Percentiles rank a stretch among this genome's conserved stretches.
These are phyloP conservation scores for Leptodermis oblonga DNA, from an alignment of 257 asterid genomes.

Conservation along the genomic window DNA sequence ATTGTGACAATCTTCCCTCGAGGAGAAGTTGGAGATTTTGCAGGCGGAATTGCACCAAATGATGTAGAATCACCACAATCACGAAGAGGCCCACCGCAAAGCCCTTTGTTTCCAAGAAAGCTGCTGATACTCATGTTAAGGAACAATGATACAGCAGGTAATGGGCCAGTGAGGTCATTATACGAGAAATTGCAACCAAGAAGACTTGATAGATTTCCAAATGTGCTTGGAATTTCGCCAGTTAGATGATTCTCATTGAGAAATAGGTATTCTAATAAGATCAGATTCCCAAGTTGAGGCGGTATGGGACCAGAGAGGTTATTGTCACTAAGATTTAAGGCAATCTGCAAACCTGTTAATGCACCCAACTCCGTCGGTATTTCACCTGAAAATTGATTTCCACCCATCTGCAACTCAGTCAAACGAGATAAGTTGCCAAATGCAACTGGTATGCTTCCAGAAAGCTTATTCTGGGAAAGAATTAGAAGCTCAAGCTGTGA, in stretches of 20 bases:
- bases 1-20: conserved; percentile 59
- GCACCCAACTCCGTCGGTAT: conserved; percentile 77
- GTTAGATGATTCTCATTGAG: conserved; percentile 69
- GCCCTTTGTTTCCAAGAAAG: conserved; percentile 74
- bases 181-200: conserved; percentile 82
- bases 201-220: conserved; percentile 70
- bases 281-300: conserved; percentile 74
- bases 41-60: conserved; percentile 25
- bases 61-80: conserved; percentile 38
- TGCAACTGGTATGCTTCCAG: conserved; percentile 68
- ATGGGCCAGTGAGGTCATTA: conserved; percentile 67
- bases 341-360: conserved; percentile 73
- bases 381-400: conserved; percentile 60
- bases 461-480: conserved; percentile 60
- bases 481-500: conserved; percentile 73
- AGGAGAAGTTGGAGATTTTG: conserved; percentile 22
- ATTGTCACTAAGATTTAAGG: conserved; percentile 73
- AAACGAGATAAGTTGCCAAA: conserved; percentile 75
- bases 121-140: conserved; percentile 65
- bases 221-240: conserved; percentile 80
- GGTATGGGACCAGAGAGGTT: conserved; percentile 74
- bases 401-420: conserved; percentile 91
- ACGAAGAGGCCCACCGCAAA: conserved; percentile 86
- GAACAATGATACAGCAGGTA: conserved; percentile 68
- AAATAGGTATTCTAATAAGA: conserved; percentile 57